Evolutionary conservation across 202 grass and related monocot species (phyloP).

Genomic region (Hordeum pubiflorum): DNA sequence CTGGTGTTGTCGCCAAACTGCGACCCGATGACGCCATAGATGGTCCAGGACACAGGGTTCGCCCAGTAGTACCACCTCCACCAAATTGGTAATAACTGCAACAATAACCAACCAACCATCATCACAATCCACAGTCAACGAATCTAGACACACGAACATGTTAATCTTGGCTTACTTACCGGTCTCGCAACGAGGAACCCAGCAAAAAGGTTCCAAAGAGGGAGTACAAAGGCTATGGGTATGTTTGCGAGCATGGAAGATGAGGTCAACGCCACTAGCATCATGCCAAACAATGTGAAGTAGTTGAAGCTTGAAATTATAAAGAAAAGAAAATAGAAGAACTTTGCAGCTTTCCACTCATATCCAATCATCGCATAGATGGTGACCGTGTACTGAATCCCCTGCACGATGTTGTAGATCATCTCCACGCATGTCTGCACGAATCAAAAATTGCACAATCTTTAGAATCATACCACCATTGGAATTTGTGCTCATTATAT

Average conservation of each 20-base stretch:
- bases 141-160: too few species aligned
- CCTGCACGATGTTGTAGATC: conserved; percentile 50
- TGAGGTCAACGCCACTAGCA: conserved; percentile 56
- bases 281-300: conserved; percentile 76
- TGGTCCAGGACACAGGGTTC: too few species aligned
- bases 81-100: too few species aligned
- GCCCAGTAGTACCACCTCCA: too few species aligned
- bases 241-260: conserved; percentile 49
- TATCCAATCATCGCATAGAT: conserved; percentile 79
- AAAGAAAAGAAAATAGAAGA: conserved; percentile 78
- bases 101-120: too few species aligned
- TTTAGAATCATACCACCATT: neutral
- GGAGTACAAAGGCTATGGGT: conserved; percentile 38
- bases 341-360: conserved; percentile 46
- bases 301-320: conserved; percentile 54
- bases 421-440: conserved; percentile 51
- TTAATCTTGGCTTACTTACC: too few species aligned
- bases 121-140: too few species aligned
- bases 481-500: neutral
- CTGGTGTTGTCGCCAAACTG: too few species aligned
- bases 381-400: conserved; percentile 42
- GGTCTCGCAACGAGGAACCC: conserved; percentile 46
- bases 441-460: neutral
- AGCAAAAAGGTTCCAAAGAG: conserved; percentile 72
- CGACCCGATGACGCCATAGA: too few species aligned